Evolutionary conservation across 306 rosid genomes (phyloP).

Genomic region (Pyrus communis): DNA sequence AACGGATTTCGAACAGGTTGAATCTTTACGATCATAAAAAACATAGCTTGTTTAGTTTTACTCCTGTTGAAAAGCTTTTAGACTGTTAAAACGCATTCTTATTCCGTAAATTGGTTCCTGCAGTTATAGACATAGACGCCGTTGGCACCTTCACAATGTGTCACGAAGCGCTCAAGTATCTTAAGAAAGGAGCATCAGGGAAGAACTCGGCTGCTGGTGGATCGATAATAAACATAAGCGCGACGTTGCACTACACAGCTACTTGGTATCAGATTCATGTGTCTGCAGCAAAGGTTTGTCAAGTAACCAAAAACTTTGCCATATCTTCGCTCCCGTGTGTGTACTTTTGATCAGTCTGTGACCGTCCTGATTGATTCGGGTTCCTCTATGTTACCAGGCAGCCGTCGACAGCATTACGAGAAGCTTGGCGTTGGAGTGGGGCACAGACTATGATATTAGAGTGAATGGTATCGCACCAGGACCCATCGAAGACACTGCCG

Average conservation of each 20-base stretch:
- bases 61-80: neutral
- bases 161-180: conserved; percentile 77
- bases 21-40: neutral
- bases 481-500: conserved; percentile 12
- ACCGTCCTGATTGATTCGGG: neutral
- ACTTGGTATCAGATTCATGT: conserved; percentile 90
- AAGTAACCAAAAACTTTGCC: neutral
- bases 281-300: conserved; percentile 81
- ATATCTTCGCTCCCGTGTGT: neutral
- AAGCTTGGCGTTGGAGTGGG: conserved; percentile 22
- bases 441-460: conserved; percentile 17
- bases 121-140: conserved; percentile 89
- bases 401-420: conserved; percentile 16
- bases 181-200: conserved; percentile 82
- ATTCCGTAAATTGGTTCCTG: neutral
- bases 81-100: neutral
- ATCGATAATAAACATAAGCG: conserved; percentile 64
- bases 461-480: conserved; percentile 21
- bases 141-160: conserved; percentile 99
- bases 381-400: conserved; percentile 3
- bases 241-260: conserved; percentile 83
- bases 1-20: conserved; percentile 16
- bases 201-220: conserved; percentile 56
- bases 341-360: neutral
- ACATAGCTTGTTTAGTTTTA: neutral